Evolutionary conservation across 768 basidiomycete species (phyloP).

Genomic region (Psilocybe sp.): DNA sequence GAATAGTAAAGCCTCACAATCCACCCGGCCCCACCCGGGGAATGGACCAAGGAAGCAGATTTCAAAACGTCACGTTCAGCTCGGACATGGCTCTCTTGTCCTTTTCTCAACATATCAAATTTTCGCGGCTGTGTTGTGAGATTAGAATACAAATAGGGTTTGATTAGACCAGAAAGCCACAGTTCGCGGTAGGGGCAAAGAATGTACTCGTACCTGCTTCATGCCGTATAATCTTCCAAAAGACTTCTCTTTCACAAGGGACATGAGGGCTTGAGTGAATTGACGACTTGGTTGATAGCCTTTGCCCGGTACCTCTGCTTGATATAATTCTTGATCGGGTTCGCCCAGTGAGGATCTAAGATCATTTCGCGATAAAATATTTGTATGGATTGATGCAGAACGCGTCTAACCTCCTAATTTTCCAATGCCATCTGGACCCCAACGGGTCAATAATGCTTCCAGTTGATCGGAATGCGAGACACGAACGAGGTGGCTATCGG

Average conservation of each 20-base stretch:
- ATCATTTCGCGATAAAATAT: slow-evolving; percentile 30
- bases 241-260: slow-evolving; percentile 80
- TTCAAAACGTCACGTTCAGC: slow-evolving; percentile 94
- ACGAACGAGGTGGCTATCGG: slow-evolving; percentile 78
- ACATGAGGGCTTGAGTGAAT: slow-evolving; percentile 72
- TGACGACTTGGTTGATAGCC: slow-evolving; percentile 77
- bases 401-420: slow-evolving; percentile 74
- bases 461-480: slow-evolving; percentile 89
- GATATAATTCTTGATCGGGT: slow-evolving; percentile 80
- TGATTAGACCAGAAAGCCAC: background rate
- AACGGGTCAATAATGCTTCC: slow-evolving; percentile 80
- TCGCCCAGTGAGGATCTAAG: slow-evolving; percentile 85
- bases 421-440: slow-evolving; percentile 86
- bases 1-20: slow-evolving; percentile 92
- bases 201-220: slow-evolving; percentile 89
- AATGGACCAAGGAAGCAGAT: slow-evolving; percentile 78
- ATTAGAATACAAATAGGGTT: slow-evolving; percentile 6
- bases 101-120: slow-evolving; percentile 91
- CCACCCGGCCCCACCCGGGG: slow-evolving; percentile 82
- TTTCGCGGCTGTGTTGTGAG: slow-evolving; percentile 63
- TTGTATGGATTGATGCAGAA: slow-evolving; percentile 11
- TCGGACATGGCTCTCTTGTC: slow-evolving; percentile 95
- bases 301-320: slow-evolving; percentile 62
- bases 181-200: background rate
- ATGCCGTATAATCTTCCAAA: slow-evolving; percentile 87